Base-by-base conservation (phyloP, 2,329 filamentous ascomycete species). In the Hypomyces rosellus region DNA sequence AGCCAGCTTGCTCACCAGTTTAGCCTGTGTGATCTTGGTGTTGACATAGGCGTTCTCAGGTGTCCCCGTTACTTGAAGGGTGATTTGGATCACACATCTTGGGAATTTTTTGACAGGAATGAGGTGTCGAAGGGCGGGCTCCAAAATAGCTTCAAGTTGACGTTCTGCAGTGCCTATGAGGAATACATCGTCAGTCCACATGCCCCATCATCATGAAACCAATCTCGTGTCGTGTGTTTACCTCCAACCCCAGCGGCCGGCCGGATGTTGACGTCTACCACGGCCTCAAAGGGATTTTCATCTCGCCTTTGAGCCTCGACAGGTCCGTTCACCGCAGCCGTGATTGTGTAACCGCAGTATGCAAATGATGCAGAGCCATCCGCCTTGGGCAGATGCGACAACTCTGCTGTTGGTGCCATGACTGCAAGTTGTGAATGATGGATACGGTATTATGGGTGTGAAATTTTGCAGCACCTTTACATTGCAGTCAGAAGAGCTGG, bases 321-420 rank as follows among this genome's bases (percentile, higher is more conserved):
- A 14, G 93, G 93, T 0, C 92, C 93, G 69, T 96, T 97, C 58
- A 95, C 89, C 13, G 89, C 85, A 50, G 86, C 88, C 48, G 95
- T 81, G 56, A 97, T 80, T 41, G 84, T 85, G 69, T 90, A 95
- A 45, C 89, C 88, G 51, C 81, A 76, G 60, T 84, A 78, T 2
- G 86, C 82, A 65, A 89, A 90, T 9, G 82, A 85, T 11, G 87
- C 87, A 44, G 89, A 95, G 54, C 89, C 89, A 65, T 95, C 88
- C 22, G 88, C 80, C 54, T 84, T 85, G 53, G 81, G 76, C 3
- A 95, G 76, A 56, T 77, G 75, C 30, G 78, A 78, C 11, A 85
- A 65, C 54, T 75, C 74, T 48, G 61, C 63, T 42, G 69, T 67
- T 39, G 66, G 65, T 2, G 72, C 66, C 77, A 80, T 81, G 45